Conservation (phyloP, 2,329 filamentous ascomycete species). For the Neopestalotiopsis sp. region DNA sequence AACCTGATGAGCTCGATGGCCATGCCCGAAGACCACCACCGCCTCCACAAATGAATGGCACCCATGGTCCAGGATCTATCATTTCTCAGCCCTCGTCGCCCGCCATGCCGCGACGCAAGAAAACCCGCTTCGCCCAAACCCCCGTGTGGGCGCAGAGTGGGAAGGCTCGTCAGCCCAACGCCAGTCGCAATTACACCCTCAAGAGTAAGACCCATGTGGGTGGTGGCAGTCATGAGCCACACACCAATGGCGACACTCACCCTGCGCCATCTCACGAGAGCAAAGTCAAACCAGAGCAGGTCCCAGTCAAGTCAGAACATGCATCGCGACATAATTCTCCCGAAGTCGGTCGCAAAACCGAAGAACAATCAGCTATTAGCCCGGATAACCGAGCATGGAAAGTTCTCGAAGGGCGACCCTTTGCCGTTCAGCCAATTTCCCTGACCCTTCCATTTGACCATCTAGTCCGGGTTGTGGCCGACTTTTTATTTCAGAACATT, state of each 20-base stretch:
- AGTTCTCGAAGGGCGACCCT: slow-evolving; percentile 32
- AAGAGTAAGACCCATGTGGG: slow-evolving; percentile 39
- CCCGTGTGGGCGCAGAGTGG: slow-evolving; percentile 56
- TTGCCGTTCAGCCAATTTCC: slow-evolving; percentile 70
- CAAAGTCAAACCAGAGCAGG: slow-evolving; percentile 15
- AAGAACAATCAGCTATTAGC: slow-evolving; percentile 21
- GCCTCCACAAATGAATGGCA: slow-evolving; percentile 54
- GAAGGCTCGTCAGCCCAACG: slow-evolving; percentile 38
- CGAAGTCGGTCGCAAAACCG: slow-evolving; percentile 43
- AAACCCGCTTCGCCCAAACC: slow-evolving; percentile 37
- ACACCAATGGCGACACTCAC: slow-evolving; percentile 18
- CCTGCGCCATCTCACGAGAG: background rate
- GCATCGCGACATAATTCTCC: slow-evolving; percentile 53
- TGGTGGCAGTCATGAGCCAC: slow-evolving; percentile 42
- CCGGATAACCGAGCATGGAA: slow-evolving; percentile 14
- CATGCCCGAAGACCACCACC: slow-evolving; percentile 52
- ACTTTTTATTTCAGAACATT: slow-evolving; percentile 78
- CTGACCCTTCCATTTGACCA: slow-evolving; percentile 75
- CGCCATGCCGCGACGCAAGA: slow-evolving; percentile 44
- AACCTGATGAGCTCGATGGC: slow-evolving; percentile 55
- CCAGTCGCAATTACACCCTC: slow-evolving; percentile 51
- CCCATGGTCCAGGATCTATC: slow-evolving; percentile 27
- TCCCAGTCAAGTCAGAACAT: slow-evolving; percentile 32
- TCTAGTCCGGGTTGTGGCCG: slow-evolving; percentile 75
- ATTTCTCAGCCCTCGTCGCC: slow-evolving; percentile 37